A percentile compares a stretch with the other conserved stretches of the same genome.
phyloP scores from a whole-genome alignment of 352 stramenopile genomes.

The Peronospora farinosa region DNA sequence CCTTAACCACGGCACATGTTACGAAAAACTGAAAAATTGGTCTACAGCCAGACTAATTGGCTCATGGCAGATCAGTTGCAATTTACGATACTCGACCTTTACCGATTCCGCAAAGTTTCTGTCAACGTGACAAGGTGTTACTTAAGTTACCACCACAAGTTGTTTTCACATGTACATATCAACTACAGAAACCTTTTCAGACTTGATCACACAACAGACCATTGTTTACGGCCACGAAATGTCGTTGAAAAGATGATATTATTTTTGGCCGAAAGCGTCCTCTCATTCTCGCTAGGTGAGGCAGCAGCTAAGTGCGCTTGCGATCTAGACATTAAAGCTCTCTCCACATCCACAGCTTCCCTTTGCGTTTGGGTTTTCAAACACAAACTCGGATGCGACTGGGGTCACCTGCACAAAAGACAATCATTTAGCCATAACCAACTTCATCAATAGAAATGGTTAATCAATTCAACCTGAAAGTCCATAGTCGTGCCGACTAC shows the following conservation, averaged over 20 bases:
- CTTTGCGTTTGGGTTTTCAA: slow-evolving; percentile 99
- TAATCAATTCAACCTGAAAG: slow-evolving; percentile 71
- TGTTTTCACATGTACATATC: too few species aligned
- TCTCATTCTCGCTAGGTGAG: slow-evolving; percentile 3
- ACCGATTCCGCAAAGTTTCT: too few species aligned
- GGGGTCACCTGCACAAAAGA: slow-evolving; percentile 82
- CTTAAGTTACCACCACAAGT: too few species aligned
- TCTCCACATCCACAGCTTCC: slow-evolving; percentile 98
- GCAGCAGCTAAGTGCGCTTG: slow-evolving; percentile 5
- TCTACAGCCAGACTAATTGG: too few species aligned
- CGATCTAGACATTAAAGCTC: slow-evolving; percentile 96
- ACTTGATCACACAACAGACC: neutral
- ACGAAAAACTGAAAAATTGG: too few species aligned
- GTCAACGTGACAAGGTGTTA: too few species aligned
- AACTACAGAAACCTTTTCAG: neutral
- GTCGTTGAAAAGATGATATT: slow-evolving; percentile 33
- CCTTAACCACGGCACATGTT: too few species aligned
- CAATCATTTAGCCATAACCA: neutral
- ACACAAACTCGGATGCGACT: slow-evolving; percentile 97
- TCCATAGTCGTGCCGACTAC: slow-evolving; percentile 99
- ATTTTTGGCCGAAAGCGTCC: slow-evolving; percentile 21
- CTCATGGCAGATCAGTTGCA: neutral
- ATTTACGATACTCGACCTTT: too few species aligned
- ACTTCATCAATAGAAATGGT: neutral
- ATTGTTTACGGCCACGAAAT: neutral